Evolutionary conservation across 2,329 filamentous ascomycete genomes (phyloP).

Genomic region (Colletotrichum sp.): DNA sequence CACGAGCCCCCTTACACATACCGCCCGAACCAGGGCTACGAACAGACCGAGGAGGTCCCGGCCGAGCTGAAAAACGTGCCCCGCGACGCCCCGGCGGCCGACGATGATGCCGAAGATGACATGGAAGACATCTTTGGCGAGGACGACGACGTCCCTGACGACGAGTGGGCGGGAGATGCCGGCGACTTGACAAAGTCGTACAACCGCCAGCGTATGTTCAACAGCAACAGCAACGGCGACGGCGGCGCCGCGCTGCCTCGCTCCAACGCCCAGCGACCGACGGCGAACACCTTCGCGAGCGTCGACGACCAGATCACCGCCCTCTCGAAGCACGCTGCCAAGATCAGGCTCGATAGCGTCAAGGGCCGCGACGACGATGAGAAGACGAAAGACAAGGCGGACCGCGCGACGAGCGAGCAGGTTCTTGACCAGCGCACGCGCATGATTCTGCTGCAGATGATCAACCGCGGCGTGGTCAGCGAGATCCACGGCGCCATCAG

Average conservation of each 20-base stretch:
- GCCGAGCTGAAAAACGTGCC: conserved; percentile 7
- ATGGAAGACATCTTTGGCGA: conserved; percentile 55
- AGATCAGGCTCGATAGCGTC: conserved; percentile 78
- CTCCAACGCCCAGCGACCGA: conserved; percentile 79
- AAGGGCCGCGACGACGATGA: conserved; percentile 46
- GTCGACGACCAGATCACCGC: conserved; percentile 88
- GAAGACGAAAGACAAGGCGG: conserved; percentile 82
- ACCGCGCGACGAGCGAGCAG: conserved; percentile 92
- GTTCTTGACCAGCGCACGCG: conserved; percentile 92
- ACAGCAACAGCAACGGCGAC: conserved; percentile 39
- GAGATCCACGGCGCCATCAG: conserved; percentile 95
- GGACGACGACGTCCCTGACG: conserved; percentile 64
- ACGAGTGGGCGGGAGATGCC: conserved; percentile 59
- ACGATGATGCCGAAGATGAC: conserved; percentile 35
- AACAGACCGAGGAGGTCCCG: conserved; percentile 33
- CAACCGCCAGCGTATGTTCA: conserved; percentile 79
- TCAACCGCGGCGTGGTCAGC: conserved; percentile 87
- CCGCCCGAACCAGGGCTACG: conserved; percentile 48
- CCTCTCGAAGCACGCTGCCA: conserved; percentile 83
- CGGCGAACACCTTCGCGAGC: conserved; percentile 77
- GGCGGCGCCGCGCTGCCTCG: conserved; percentile 63
- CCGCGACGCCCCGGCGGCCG: background rate
- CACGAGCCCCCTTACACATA: conserved; percentile 51
- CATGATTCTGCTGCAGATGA: conserved; percentile 95
- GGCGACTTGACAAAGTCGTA: conserved; percentile 84